These are phyloP conservation scores for Bryoerythrophyllum caledonicum DNA, from an alignment of 225 moss, liverwort and hornwort species.

Conservation along the genomic window DNA sequence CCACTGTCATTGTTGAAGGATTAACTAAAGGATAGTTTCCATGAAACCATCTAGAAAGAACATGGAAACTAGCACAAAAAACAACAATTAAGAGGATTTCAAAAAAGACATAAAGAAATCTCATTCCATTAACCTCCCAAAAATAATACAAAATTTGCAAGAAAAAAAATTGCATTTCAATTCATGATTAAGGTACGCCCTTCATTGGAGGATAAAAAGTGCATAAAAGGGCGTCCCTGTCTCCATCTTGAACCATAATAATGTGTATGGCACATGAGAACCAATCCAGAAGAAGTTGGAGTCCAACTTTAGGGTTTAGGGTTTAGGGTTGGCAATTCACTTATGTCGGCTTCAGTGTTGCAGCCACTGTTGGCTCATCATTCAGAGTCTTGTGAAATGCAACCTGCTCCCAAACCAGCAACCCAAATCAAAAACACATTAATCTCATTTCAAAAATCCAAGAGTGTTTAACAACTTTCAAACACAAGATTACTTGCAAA, in stretches of 20 bases:
- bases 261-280: conserved; percentile 9
- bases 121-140: background rate
- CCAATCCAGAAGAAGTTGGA: conserved; percentile 7
- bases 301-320: background rate
- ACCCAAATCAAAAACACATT: background rate
- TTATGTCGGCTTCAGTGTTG: conserved; percentile 21
- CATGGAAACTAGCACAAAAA: background rate
- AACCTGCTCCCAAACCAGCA: conserved; percentile 45
- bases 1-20: background rate
- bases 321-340: background rate
- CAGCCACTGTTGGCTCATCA: conserved; percentile 41
- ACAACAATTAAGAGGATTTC: background rate
- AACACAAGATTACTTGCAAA: too few relatives aligned
- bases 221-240: background rate
- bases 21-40: too few relatives aligned
- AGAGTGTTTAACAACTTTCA: background rate
- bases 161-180: conserved; percentile 1
- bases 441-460: background rate
- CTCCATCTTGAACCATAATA: conserved; percentile 1
- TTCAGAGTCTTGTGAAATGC: conserved; percentile 69
- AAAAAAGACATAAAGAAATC: background rate
- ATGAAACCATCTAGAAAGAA: too few relatives aligned
- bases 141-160: background rate
- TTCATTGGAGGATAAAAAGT: conserved; percentile 1
- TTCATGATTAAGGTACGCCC: background rate